Conservation (phyloP, 495 filamentous ascomycete species). For the Trichoderma parareesei region DNA sequence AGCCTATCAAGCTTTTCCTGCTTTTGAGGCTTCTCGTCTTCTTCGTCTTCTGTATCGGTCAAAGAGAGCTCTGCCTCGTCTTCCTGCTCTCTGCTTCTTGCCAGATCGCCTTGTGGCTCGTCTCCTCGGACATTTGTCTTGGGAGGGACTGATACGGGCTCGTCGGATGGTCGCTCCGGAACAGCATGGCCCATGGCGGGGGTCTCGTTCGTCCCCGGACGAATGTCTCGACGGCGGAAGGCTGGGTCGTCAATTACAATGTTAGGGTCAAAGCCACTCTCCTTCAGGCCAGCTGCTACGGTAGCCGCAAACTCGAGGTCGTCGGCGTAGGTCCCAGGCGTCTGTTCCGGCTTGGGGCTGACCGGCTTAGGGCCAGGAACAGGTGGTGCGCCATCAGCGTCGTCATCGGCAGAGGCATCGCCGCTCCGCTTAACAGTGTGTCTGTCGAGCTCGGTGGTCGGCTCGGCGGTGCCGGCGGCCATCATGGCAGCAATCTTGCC, state of each 20-base stretch:
- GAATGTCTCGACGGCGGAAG: constrained; percentile 56
- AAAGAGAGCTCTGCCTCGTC: constrained; percentile 20
- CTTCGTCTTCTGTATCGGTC: constrained; percentile 20
- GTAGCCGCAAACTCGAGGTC: constrained; percentile 64
- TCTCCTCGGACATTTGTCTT: too few species aligned
- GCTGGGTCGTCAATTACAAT: constrained; percentile 58
- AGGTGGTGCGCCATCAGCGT: constrained; percentile 23
- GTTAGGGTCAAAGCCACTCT: constrained; percentile 62
- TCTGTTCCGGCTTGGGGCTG: constrained; percentile 25
- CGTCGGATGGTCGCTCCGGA: not conserved
- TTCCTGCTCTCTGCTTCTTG: constrained; percentile 7
- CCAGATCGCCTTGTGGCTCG: not conserved
- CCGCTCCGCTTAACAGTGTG: not conserved
- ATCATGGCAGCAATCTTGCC: constrained; percentile 33
- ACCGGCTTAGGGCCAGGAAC: constrained; percentile 32
- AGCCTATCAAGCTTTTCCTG: not conserved
- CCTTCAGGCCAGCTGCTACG: constrained; percentile 59
- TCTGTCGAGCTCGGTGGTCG: not conserved
- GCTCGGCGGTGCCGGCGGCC: constrained; percentile 20
- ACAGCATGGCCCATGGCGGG: not conserved
- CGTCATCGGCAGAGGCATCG: constrained; percentile 13
- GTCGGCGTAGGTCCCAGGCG: constrained; percentile 44
- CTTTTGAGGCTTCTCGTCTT: constrained; percentile 19
- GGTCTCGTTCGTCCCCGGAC: constrained; percentile 49
- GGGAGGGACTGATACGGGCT: too few species aligned